phyloP scores from a whole-genome alignment of 805 yeast species.

The Groenewaldozyma tartarivorans region DNA sequence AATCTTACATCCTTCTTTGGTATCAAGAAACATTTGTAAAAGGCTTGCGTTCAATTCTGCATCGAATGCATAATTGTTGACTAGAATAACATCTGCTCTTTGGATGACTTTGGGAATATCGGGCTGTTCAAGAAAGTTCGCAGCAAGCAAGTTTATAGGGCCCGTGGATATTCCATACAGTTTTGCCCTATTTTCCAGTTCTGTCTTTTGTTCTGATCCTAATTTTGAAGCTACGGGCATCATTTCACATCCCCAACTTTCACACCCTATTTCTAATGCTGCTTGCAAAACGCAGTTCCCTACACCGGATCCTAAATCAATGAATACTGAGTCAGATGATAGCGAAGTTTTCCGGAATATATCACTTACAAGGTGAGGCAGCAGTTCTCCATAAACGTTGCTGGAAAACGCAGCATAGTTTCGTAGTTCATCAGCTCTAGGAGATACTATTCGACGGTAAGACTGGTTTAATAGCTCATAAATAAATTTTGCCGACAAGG shows the following conservation, averaged over 20 bases:
- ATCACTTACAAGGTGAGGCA: conserved; percentile 66
- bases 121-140: conserved; percentile 62
- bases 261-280: conserved; percentile 74
- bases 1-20: conserved; percentile 67
- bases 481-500: conserved; percentile 27
- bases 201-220: conserved; percentile 50
- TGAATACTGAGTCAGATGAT: conserved; percentile 46
- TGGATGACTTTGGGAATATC: conserved; percentile 45
- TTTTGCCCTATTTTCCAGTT: conserved; percentile 47
- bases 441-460: conserved; percentile 72
- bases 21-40: conserved; percentile 50
- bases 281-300: conserved; percentile 90
- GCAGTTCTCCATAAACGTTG: conserved; percentile 81
- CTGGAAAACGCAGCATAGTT: conserved; percentile 81
- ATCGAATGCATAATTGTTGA: conserved; percentile 79
- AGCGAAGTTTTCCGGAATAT: conserved; percentile 55
- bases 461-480: conserved; percentile 67
- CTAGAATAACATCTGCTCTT: conserved; percentile 60
- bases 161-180: conserved; percentile 59
- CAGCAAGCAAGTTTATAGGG: conserved; percentile 46
- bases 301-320: conserved; percentile 90
- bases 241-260: conserved; percentile 82
- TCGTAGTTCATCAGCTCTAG: conserved; percentile 52
- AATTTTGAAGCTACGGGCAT: conserved; percentile 73
- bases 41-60: conserved; percentile 61